These are phyloP conservation scores for Phytophthora fragariaefolia DNA, from an alignment of 352 stramenopile genomes.

Conservation along the genomic window DNA sequence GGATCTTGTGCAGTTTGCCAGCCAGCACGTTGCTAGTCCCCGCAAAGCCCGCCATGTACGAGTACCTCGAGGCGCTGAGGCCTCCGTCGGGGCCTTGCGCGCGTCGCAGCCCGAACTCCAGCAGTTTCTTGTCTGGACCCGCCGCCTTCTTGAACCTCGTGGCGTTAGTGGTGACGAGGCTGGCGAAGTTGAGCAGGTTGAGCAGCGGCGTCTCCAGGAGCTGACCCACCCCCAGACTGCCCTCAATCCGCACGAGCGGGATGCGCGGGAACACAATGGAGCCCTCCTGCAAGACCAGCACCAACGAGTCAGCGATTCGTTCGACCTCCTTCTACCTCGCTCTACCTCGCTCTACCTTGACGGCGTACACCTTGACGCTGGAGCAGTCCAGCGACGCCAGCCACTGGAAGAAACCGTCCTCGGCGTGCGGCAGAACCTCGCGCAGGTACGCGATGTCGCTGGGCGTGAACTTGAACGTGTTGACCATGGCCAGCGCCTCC, in stretches of 20 bases:
- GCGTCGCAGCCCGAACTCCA: conserved; percentile 95
- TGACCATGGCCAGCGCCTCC: conserved; percentile 92
- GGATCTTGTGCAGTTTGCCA: conserved; percentile 95
- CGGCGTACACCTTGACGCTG: conserved; percentile 93
- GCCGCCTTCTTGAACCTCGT: conserved; percentile 96
- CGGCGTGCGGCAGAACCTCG: conserved; percentile 85
- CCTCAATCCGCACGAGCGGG: conserved; percentile 94
- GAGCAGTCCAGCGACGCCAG: conserved; percentile 94
- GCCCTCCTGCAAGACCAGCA: conserved; percentile 89
- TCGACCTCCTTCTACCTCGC: background rate
- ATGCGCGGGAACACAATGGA: conserved; percentile 97
- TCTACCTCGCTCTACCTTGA: conserved; percentile 61
- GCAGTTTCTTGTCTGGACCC: conserved; percentile 81
- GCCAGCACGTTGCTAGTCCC: conserved; percentile 98
- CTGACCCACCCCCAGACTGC: conserved; percentile 95
- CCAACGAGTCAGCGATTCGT: background rate
- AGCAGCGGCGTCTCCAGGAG: conserved; percentile 98
- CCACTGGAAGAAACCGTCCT: conserved; percentile 97
- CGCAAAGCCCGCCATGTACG: conserved; percentile 98
- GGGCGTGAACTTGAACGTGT: conserved; percentile 94
- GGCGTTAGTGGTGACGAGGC: conserved; percentile 98
- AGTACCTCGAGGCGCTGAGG: conserved; percentile 97
- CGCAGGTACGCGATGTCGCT: conserved; percentile 96
- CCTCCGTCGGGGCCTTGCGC: conserved; percentile 97
- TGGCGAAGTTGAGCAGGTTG: conserved; percentile 98